Conservation (phyloP, 2,329 filamentous ascomycete genomes). For the Metarhizium anisopliae region DNA sequence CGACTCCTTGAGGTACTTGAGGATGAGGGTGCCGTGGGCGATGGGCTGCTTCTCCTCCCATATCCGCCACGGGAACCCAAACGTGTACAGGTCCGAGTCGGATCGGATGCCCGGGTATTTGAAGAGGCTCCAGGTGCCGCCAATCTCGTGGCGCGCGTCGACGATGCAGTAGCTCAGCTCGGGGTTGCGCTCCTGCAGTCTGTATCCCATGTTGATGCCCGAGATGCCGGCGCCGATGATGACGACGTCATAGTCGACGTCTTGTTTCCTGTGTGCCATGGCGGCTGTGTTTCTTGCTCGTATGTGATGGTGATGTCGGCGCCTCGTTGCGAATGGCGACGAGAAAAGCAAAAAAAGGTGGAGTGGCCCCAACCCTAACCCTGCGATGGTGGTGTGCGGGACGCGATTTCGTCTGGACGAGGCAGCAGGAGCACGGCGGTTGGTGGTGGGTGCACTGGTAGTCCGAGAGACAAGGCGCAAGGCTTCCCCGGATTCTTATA, state of each 20-base stretch:
- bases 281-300: background rate
- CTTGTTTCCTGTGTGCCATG: background rate
- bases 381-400: no score
- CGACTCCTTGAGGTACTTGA: constrained; percentile 40
- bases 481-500: background rate
- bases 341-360: no score
- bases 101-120: constrained; percentile 60
- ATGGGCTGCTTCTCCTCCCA: constrained; percentile 49
- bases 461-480: background rate
- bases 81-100: constrained; percentile 48
- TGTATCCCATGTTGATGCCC: constrained; percentile 63
- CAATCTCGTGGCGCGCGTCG: constrained; percentile 53
- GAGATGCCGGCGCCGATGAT: constrained; percentile 62
- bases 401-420: no score
- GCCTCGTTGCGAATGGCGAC: background rate
- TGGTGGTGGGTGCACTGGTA: no score
- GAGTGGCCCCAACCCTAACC: no score
- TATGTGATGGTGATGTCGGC: background rate
- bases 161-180: constrained; percentile 50
- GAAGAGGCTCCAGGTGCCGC: constrained; percentile 69
- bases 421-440: no score
- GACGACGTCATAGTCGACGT: constrained; percentile 36
- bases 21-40: constrained; percentile 38
- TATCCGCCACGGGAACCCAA: constrained; percentile 59
- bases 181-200: constrained; percentile 48